A percentile compares a stretch with the other conserved stretches of the same genome.
These are phyloP conservation scores for Yamadazyma conglobata DNA, from an alignment of 1,139 yeast species.

Conservation along the genomic window DNA sequence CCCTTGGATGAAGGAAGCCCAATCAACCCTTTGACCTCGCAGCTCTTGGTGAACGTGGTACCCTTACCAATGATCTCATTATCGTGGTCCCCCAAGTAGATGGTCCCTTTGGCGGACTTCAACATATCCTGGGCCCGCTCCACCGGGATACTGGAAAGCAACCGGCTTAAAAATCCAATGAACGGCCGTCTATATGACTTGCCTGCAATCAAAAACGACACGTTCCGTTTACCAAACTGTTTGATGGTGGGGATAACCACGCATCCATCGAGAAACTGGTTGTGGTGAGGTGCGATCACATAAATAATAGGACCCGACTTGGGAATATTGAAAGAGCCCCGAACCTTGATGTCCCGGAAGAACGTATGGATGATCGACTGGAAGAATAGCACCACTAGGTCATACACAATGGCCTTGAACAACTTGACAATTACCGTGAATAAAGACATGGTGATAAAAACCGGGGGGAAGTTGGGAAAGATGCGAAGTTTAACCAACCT, in stretches of 20 bases:
- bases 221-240: slow-evolving; percentile 36
- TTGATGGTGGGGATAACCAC: slow-evolving; percentile 40
- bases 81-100: slow-evolving; percentile 28
- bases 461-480: no score
- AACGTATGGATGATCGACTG: slow-evolving; percentile 38
- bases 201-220: slow-evolving; percentile 64
- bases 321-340: slow-evolving; percentile 43
- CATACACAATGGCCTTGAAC: slow-evolving; percentile 22
- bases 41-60: slow-evolving; percentile 46
- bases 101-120: slow-evolving; percentile 43
- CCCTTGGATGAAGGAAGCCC: slow-evolving; percentile 63
- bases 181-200: slow-evolving; percentile 50
- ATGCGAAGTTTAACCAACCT: no score
- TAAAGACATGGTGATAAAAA: not conserved
- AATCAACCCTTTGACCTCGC: slow-evolving; percentile 51
- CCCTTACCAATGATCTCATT: slow-evolving; percentile 38
- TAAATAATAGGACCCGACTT: slow-evolving; percentile 38
- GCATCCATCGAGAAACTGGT: slow-evolving; percentile 43
- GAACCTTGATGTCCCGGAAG: slow-evolving; percentile 38
- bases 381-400: slow-evolving; percentile 35
- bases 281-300: slow-evolving; percentile 48
- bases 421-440: slow-evolving; percentile 2
- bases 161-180: slow-evolving; percentile 54
- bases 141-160: slow-evolving; percentile 67
- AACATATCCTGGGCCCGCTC: slow-evolving; percentile 70